These are phyloP conservation scores for Scleromitrula shiraiana DNA, from an alignment of 2,329 filamentous ascomycete species.

Conservation along the genomic window DNA sequence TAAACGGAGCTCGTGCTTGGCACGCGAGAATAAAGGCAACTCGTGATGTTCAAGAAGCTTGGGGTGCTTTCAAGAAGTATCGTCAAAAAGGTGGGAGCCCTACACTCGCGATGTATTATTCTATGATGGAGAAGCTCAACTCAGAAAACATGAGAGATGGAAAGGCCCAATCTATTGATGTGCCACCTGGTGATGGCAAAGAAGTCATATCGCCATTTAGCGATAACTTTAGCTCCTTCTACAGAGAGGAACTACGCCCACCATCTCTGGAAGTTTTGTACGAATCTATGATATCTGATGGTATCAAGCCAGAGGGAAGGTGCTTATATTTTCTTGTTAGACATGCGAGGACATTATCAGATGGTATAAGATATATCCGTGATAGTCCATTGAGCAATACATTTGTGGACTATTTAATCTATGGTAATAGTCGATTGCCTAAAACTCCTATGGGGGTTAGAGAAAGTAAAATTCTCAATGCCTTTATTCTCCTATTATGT, in stretches of 20 bases:
- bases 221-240: constrained; percentile 54
- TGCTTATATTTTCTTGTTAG: constrained; percentile 49
- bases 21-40: constrained; percentile 50
- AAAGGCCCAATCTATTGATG: constrained; percentile 12
- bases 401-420: constrained; percentile 14
- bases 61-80: constrained; percentile 36
- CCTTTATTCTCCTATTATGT: constrained; percentile 46
- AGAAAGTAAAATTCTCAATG: constrained; percentile 33
- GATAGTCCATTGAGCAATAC: constrained; percentile 32
- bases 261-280: constrained; percentile 53
- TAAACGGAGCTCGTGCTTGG: constrained; percentile 34
- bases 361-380: constrained; percentile 42
- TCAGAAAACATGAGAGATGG: constrained; percentile 28
- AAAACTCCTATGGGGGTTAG: constrained; percentile 23
- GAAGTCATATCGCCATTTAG: constrained; percentile 48
- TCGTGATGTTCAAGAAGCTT: constrained; percentile 53
- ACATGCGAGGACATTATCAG: constrained; percentile 40
- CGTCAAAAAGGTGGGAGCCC: constrained; percentile 31
- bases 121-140: constrained; percentile 52
- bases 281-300: constrained; percentile 43
- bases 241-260: constrained; percentile 52
- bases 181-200: constrained; percentile 51
- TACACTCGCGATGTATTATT: constrained; percentile 42
- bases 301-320: constrained; percentile 40
- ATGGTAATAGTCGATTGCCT: constrained; percentile 7